Base-by-base conservation (phyloP, 2,329 filamentous ascomycete species). In the Neocucurbitaria cava region DNA sequence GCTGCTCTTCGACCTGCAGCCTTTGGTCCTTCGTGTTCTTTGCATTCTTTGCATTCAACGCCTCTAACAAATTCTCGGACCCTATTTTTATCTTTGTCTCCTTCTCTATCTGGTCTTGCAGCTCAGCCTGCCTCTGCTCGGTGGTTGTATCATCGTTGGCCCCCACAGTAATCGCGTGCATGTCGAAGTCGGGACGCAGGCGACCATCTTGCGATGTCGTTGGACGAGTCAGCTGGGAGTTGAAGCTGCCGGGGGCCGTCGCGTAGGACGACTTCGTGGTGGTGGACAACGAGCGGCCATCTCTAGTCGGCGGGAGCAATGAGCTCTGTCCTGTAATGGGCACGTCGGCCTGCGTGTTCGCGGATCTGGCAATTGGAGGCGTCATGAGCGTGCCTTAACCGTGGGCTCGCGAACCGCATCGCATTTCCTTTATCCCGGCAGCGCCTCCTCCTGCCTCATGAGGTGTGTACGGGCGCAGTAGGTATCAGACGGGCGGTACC, bases 81-180 rank as follows among this genome's bases (percentile, higher is more conserved):
- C 95, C 95, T 68, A 94, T 90, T 77, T 96, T 97, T 73, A 99
- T 98, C 82, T 98, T 98, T 79, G 93, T 88, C 79, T 99, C 96
- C 69, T 96, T 94, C 64, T 92, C 94, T 61, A 99, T 89, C 70
- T 89, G 86, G 66, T 97, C 93, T 69, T 89, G 88, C 59, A 97
- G 83, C 46, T 86, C 82, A 20, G 87, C 85, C 67, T 96, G 87
- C 36, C 87, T 85, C 76, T 92, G 87, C 73, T 96, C 92, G 13
- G 87, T 83, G 9, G 82, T 83, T 58, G 65, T 79, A 64, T 68
- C 76, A 54, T 86, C 85, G 48, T 87, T 86, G 62, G 91, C 88
- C 49, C 89, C 88, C 24, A 82, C 77, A 28, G 76, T 77, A 31
- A 72, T 75, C 42, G 72, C 72, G 68, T 81, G 84, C 49, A 81